phyloP scores from a whole-genome alignment of 495 filamentous ascomycete genomes.

The Neurospora sp. region DNA sequence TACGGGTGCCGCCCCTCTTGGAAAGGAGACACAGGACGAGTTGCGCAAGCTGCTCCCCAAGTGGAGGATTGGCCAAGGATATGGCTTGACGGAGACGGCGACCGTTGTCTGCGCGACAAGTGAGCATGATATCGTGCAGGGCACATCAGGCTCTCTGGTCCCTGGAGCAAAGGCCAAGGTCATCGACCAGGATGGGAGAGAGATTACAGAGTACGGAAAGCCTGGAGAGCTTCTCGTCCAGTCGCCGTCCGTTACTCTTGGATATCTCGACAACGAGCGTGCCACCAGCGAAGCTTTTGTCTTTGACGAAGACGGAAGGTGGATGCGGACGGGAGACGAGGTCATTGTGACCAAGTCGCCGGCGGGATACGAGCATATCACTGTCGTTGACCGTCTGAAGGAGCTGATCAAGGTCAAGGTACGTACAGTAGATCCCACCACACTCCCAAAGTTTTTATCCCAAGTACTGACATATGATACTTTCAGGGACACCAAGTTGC shows the following conservation, averaged over 20 bases:
- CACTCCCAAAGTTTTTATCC: background rate
- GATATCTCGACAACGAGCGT: conserved; percentile 77
- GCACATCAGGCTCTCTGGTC: conserved; percentile 62
- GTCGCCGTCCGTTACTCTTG: conserved; percentile 65
- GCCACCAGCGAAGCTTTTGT: conserved; percentile 72
- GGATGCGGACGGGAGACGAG: conserved; percentile 82
- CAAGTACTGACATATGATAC: background rate
- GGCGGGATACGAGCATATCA: conserved; percentile 62
- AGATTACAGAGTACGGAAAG: conserved; percentile 64
- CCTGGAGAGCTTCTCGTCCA: conserved; percentile 73
- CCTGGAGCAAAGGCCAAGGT: conserved; percentile 60
- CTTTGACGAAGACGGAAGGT: conserved; percentile 58
- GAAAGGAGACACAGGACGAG: conserved; percentile 63
- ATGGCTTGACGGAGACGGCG: conserved; percentile 75
- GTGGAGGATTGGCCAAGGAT: conserved; percentile 66
- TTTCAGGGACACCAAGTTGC: conserved; percentile 77
- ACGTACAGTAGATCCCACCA: conserved; percentile 8
- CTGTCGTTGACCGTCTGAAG: conserved; percentile 83
- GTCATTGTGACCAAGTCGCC: conserved; percentile 56
- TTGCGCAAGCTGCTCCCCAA: conserved; percentile 54
- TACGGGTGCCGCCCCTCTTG: conserved; percentile 77
- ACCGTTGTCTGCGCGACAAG: conserved; percentile 62
- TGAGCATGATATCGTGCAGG: conserved; percentile 57
- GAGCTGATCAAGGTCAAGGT: conserved; percentile 94
- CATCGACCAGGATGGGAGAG: conserved; percentile 60